A percentile compares a stretch with the other conserved stretches of the same genome.
These are phyloP conservation scores for Saprolegnia diclina DNA, from an alignment of 352 stramenopile genomes.

Conservation along the genomic window DNA sequence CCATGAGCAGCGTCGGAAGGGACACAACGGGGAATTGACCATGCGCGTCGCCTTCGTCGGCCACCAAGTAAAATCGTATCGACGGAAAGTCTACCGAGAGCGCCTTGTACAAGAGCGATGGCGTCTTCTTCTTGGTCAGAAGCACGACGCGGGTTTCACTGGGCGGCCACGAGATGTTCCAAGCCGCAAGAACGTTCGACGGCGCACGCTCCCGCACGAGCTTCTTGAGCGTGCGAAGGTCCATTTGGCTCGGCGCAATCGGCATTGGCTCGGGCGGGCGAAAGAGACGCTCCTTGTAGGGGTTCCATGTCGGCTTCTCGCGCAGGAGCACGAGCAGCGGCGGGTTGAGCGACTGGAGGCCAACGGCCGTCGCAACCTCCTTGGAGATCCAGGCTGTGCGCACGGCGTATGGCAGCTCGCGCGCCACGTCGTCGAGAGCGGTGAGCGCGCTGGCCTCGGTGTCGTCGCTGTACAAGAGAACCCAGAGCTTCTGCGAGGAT, in stretches of 20 bases:
- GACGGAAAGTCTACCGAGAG: conserved; percentile 54
- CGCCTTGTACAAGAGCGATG: conserved; percentile 53
- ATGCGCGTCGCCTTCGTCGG: conserved; percentile 34
- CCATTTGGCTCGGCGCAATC: conserved; percentile 33
- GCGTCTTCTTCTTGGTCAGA: conserved; percentile 55
- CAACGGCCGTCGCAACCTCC: conserved; percentile 13
- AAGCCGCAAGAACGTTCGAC: conserved; percentile 43
- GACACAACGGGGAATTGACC: conserved; percentile 34
- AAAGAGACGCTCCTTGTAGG: conserved; percentile 64
- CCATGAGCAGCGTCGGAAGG: conserved; percentile 44
- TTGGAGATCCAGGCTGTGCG: conserved; percentile 16
- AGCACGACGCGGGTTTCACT: conserved; percentile 36
- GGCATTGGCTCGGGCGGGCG: conserved; percentile 39
- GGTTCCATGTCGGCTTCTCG: conserved; percentile 58
- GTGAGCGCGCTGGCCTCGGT: conserved; percentile 7
- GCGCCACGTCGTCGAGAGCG: conserved; percentile 12
- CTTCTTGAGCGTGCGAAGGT: conserved; percentile 52
- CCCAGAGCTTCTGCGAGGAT: conserved; percentile 10
- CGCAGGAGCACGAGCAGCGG: conserved; percentile 57
- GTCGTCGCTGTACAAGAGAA: background rate
- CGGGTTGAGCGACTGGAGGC: conserved; percentile 28
- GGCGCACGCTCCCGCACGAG: conserved; percentile 56
- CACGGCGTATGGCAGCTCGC: conserved; percentile 12
- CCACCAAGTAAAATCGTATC: conserved; percentile 43
- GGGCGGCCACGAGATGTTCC: conserved; percentile 28